These are phyloP conservation scores for Penicillium simplicissimum DNA, from an alignment of 495 filamentous ascomycete species.

Conservation along the genomic window DNA sequence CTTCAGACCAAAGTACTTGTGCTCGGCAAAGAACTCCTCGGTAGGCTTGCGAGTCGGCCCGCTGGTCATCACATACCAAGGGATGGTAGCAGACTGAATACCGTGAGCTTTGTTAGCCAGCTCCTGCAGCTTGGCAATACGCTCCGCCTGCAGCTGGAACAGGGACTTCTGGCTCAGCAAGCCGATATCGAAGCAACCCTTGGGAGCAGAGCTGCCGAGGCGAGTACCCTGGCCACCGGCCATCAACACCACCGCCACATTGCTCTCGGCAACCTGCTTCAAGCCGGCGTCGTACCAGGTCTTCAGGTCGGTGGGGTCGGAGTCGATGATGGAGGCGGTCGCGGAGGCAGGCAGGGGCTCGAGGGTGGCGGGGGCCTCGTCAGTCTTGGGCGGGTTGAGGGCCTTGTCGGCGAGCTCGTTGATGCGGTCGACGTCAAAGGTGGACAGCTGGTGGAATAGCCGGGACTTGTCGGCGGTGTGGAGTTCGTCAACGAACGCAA, in stretches of 20 bases:
- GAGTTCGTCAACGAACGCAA: conserved; percentile 85
- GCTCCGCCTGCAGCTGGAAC: conserved; percentile 95
- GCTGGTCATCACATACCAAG: conserved; percentile 99
- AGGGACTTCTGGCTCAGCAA: conserved; percentile 89
- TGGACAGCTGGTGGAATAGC: conserved; percentile 78
- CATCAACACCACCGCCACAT: conserved; percentile 95
- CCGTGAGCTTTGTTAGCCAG: conserved; percentile 73
- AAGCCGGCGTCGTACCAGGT: conserved; percentile 85
- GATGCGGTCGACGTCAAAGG: conserved; percentile 78
- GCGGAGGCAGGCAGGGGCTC: conserved; percentile 91
- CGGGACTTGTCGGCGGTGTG: conserved; percentile 67
- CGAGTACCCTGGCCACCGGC: conserved; percentile 96
- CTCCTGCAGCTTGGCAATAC: conserved; percentile 83
- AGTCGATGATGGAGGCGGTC: conserved; percentile 89
- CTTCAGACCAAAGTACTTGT: conserved; percentile 86
- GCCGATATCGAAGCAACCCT: conserved; percentile 95
- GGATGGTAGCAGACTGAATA: conserved; percentile 69
- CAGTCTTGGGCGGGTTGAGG: conserved; percentile 68
- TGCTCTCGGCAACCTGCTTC: conserved; percentile 80
- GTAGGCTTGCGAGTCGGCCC: conserved; percentile 92
- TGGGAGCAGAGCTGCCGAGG: conserved; percentile 90
- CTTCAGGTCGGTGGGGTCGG: conserved; percentile 73
- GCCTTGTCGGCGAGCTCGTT: conserved; percentile 81
- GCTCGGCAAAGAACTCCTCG: conserved; percentile 85
- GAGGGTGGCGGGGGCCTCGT: conserved; percentile 55